Conservation (phyloP, 2,329 filamentous ascomycete genomes). For the Microdochium trichocladiopsis region DNA sequence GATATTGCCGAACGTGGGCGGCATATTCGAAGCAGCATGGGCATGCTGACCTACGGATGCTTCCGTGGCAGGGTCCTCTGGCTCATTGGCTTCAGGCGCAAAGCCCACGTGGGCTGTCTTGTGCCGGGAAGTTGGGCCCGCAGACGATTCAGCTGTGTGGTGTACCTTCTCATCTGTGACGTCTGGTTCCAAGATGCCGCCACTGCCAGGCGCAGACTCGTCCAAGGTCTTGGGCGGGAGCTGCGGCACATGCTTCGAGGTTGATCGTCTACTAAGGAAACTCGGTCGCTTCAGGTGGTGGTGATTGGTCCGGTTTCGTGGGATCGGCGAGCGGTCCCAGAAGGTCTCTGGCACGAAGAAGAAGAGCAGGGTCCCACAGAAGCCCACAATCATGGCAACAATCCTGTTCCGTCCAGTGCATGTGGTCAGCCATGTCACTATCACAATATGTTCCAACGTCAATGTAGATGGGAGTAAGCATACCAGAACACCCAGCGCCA, state of each 20-base stretch:
- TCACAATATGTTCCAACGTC: too few species aligned
- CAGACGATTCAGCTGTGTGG: conserved; percentile 2
- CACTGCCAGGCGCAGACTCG: background rate
- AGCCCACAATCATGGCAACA: conserved; percentile 70
- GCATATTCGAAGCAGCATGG: background rate
- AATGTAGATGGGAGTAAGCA: conserved; percentile 15
- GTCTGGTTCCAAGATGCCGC: conserved; percentile 2
- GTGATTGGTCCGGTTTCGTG: conserved; percentile 23
- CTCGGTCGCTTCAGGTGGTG: conserved; percentile 31
- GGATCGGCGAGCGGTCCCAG: conserved; percentile 74
- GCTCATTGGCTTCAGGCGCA: conserved; percentile 24
- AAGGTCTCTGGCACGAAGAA: conserved; percentile 93
- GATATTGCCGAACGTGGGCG: background rate
- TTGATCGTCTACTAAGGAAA: conserved; percentile 41
- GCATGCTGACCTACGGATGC: conserved; percentile 2
- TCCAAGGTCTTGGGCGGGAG: background rate
- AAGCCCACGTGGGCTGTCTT: conserved; percentile 51
- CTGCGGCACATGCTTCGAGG: conserved; percentile 11
- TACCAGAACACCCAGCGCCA: conserved; percentile 94
- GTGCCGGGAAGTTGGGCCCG: conserved; percentile 13
- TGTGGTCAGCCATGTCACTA: too few species aligned
- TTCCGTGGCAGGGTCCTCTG: conserved; percentile 3
- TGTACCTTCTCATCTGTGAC: conserved; percentile 5
- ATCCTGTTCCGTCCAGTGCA: conserved; percentile 50
- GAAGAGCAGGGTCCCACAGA: conserved; percentile 67